phyloP scores from a whole-genome alignment of 2,329 filamentous ascomycete genomes.

The Sarocladium oryzae region DNA sequence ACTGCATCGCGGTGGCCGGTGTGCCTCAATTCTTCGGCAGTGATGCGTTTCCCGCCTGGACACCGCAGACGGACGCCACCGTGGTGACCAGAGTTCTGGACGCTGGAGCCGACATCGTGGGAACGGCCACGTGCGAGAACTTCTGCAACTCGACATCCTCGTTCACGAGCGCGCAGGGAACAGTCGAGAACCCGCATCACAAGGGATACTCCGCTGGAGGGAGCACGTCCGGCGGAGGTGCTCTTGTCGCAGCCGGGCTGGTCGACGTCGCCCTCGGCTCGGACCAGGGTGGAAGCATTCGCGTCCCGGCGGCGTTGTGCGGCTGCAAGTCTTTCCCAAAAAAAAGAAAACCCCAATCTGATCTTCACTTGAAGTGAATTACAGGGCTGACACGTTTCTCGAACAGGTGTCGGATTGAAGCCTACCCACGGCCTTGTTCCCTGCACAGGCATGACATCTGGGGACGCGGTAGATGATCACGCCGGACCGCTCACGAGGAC shows the following conservation, averaged over 20 bases:
- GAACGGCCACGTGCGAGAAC: slow-evolving; percentile 48
- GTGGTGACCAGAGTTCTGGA: slow-evolving; percentile 44
- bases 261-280: slow-evolving; percentile 40
- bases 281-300: slow-evolving; percentile 41
- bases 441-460: slow-evolving; percentile 41
- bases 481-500: slow-evolving; percentile 35
- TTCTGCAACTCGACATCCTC: slow-evolving; percentile 43
- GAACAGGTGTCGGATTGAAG: slow-evolving; percentile 38
- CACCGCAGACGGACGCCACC: slow-evolving; percentile 44
- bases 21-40: slow-evolving; percentile 48
- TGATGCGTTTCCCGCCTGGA: slow-evolving; percentile 43
- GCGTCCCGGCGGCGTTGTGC: slow-evolving; percentile 34
- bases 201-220: slow-evolving; percentile 42
- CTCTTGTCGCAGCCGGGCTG: slow-evolving; percentile 35
- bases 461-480: slow-evolving; percentile 46
- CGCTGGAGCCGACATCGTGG: slow-evolving; percentile 42
- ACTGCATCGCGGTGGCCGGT: slow-evolving; percentile 47
- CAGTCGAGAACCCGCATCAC: slow-evolving; percentile 37
- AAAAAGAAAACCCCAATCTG: no score
- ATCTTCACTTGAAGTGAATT: no score
- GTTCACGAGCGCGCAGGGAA: slow-evolving; percentile 39
- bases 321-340: slow-evolving; percentile 21
- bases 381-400: no score
- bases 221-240: slow-evolving; percentile 40
- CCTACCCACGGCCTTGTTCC: slow-evolving; percentile 46